phyloP scores from a whole-genome alignment of 768 basidiomycete species.

The Tulasnella sp. region DNA sequence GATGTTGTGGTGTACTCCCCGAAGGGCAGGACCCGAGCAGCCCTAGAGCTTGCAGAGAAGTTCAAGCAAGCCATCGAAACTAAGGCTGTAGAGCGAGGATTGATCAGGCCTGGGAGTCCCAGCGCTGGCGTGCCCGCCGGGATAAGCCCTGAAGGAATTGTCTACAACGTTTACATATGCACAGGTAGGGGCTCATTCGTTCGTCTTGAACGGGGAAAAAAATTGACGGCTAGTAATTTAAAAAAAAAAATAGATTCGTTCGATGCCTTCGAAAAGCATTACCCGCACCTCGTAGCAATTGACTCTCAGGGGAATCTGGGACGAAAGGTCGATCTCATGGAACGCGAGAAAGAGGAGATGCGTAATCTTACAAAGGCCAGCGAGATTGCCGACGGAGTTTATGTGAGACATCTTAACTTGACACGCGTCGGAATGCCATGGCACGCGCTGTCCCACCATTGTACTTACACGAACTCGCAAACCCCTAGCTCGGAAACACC shows the following conservation, averaged over 20 bases:
- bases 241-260: constrained; percentile 31
- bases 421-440: too few species aligned
- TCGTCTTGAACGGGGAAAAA: too few species aligned
- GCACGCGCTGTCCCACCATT: not conserved
- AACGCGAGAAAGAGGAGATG: constrained; percentile 84
- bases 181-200: constrained; percentile 30
- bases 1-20: constrained; percentile 86
- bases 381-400: constrained; percentile 43
- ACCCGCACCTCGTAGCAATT: constrained; percentile 27
- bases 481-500: constrained; percentile 70
- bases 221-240: not conserved
- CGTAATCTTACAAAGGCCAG: constrained; percentile 70
- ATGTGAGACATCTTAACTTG: constrained; percentile 21
- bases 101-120: constrained; percentile 5
- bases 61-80: constrained; percentile 52
- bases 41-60: constrained; percentile 49
- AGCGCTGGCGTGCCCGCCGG: not conserved
- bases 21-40: constrained; percentile 41
- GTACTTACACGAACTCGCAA: not conserved
- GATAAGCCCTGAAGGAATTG: constrained; percentile 16
- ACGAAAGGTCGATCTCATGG: constrained; percentile 55
- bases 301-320: constrained; percentile 23
- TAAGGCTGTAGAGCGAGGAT: constrained; percentile 41
- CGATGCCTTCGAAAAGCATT: constrained; percentile 25
- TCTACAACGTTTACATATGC: constrained; percentile 72